Percentiles rank a stretch among this genome's conserved stretches.
These are phyloP conservation scores for Eucalyptus shirleyi DNA, from an alignment of 345 rosid genomes.

Conservation along the genomic window DNA sequence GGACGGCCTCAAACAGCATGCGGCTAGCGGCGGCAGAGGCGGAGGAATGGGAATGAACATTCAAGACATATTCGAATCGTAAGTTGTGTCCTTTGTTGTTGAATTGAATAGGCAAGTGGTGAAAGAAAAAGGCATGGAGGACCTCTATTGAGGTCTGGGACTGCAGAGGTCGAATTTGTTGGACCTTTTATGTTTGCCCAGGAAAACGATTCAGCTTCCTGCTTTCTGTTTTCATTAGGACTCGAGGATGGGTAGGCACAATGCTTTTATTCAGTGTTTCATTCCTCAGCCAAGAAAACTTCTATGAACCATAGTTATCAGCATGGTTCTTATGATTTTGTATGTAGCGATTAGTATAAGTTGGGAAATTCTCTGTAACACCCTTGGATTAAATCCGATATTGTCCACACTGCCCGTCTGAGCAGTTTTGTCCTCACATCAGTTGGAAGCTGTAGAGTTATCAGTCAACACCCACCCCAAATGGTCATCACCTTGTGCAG, in stretches of 20 bases:
- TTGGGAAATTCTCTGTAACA: not conserved
- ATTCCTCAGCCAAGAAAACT: not conserved
- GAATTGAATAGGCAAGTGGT: not conserved
- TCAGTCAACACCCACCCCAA: not conserved
- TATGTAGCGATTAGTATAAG: not conserved
- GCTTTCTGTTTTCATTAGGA: not conserved
- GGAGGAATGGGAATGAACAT: constrained; percentile 64
- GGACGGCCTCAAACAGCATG: constrained; percentile 92
- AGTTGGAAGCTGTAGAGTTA: not conserved
- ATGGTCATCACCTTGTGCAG: not conserved
- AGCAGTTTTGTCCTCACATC: not conserved
- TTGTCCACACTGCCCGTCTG: not conserved
- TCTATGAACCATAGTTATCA: not conserved
- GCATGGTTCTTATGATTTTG: not conserved
- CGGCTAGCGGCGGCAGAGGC: constrained; percentile 79
- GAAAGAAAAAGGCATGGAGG: not conserved
- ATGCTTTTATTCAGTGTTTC: not conserved
- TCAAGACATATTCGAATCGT: constrained; percentile 53
- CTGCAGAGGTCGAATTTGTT: not conserved
- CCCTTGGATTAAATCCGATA: not conserved
- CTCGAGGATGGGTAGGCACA: not conserved
- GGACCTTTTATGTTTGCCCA: not conserved
- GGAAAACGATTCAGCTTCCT: not conserved
- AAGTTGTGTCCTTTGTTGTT: not conserved
- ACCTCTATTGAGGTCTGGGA: not conserved